Conservation (phyloP, 768 basidiomycete genomes). For the Pleurotus cornucopiae region DNA sequence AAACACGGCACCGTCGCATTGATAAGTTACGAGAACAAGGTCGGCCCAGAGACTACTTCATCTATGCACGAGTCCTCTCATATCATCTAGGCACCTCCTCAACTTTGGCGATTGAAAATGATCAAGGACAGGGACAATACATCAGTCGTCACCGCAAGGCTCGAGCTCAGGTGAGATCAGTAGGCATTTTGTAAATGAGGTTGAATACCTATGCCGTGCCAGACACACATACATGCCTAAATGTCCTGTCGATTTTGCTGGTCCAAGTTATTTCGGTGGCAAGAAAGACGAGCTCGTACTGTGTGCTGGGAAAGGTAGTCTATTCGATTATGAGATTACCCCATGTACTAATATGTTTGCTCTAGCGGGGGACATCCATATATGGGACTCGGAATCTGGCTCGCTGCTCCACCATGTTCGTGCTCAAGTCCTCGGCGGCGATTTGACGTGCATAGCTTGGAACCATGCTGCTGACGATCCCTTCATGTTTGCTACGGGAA, state of each 20-base stretch:
- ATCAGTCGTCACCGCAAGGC: slow-evolving; percentile 26
- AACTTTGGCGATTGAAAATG: slow-evolving; percentile 69
- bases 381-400: slow-evolving; percentile 83
- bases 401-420: slow-evolving; percentile 67
- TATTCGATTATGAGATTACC: neutral
- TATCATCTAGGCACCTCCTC: slow-evolving; percentile 60
- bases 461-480: slow-evolving; percentile 61
- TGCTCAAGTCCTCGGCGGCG: slow-evolving; percentile 58
- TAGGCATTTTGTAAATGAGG: slow-evolving; percentile 14
- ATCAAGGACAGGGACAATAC: slow-evolving; percentile 49
- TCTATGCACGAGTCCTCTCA: neutral
- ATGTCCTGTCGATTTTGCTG: slow-evolving; percentile 65
- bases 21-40: slow-evolving; percentile 74
- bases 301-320: slow-evolving; percentile 69
- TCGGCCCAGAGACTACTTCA: slow-evolving; percentile 16
- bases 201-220: neutral
- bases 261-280: slow-evolving; percentile 80
- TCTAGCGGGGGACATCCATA: slow-evolving; percentile 75
- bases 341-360: slow-evolving; percentile 3
- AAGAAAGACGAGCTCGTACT: slow-evolving; percentile 75
- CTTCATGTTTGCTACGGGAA: slow-evolving; percentile 75
- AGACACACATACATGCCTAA: slow-evolving; percentile 78
- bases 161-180: slow-evolving; percentile 33
- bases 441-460: slow-evolving; percentile 80
- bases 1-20: slow-evolving; percentile 53